These are phyloP conservation scores for Ulota crispa DNA, from an alignment of 225 moss, liverwort and hornwort species.

Conservation along the genomic window DNA sequence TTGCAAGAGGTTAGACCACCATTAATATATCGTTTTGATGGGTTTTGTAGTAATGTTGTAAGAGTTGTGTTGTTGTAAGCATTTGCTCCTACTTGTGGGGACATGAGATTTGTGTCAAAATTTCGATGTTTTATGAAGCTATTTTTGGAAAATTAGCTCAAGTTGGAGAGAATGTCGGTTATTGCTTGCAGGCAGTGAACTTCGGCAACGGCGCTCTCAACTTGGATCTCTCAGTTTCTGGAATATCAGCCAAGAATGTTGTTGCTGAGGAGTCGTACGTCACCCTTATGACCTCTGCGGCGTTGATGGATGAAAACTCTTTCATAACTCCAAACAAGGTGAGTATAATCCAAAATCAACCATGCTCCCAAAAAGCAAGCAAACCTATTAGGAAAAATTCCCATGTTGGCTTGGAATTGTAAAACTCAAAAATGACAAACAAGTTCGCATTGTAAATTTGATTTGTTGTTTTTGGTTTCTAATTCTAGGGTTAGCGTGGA, in stretches of 20 bases:
- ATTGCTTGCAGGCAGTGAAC: constrained; percentile 73
- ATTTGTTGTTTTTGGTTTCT: too few species aligned
- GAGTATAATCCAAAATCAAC: neutral
- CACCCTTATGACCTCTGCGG: constrained; percentile 53
- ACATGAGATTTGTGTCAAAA: neutral
- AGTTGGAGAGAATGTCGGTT: neutral
- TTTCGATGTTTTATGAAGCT: neutral
- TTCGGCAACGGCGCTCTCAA: constrained; percentile 47
- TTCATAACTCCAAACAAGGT: constrained; percentile 74
- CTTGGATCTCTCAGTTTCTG: constrained; percentile 51
- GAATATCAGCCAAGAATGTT: constrained; percentile 36
- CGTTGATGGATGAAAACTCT: constrained; percentile 78
- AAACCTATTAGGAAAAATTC: too few species aligned
- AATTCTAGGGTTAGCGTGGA: too few species aligned
- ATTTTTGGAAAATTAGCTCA: neutral
- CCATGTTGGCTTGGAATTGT: too few species aligned
- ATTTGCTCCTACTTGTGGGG: too few species aligned
- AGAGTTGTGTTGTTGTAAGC: too few species aligned
- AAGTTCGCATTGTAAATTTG: too few species aligned
- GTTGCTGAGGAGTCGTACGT: constrained; percentile 54
- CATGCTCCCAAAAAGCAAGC: too few species aligned
- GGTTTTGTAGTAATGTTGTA: too few species aligned
- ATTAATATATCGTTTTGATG: too few species aligned
- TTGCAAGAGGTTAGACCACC: too few species aligned
- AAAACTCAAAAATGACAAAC: too few species aligned